A percentile compares a stretch with the other conserved stretches of the same genome.
phyloP scores from a whole-genome alignment of 148 eudicot species.

The Rhododendron williamsianum region DNA sequence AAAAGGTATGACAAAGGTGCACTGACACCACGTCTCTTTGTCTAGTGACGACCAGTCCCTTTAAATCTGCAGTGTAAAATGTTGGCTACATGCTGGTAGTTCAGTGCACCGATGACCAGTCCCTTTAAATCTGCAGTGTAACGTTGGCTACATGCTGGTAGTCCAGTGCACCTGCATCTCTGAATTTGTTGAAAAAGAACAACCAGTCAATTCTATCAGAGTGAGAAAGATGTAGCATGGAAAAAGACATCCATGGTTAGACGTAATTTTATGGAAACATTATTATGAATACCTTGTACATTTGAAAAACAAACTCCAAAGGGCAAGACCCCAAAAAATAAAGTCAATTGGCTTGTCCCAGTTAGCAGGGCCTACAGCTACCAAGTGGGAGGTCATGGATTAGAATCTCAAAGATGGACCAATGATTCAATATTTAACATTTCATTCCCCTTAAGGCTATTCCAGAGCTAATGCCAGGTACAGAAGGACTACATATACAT shows the following conservation, averaged over 20 bases:
- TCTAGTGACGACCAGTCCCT: background rate
- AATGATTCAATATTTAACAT: background rate
- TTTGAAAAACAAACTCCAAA: background rate
- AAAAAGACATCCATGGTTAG: background rate
- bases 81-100: background rate
- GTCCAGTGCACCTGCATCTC: background rate
- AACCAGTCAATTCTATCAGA: background rate
- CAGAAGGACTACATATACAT: background rate
- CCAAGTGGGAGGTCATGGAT: background rate
- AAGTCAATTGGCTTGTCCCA: background rate
- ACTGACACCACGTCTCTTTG: background rate
- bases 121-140: background rate
- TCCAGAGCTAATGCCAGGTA: background rate
- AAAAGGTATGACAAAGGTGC: background rate
- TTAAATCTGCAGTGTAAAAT: background rate
- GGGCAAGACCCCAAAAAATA: background rate
- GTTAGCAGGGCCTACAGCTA: background rate
- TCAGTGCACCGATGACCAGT: background rate
- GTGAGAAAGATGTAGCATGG: background rate
- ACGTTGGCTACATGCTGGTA: background rate
- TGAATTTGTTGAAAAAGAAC: background rate
- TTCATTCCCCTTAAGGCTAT: background rate
- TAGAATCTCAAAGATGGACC: background rate
- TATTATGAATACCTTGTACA: background rate
- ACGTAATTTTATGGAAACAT: background rate